phyloP scores from a whole-genome alignment of 2,329 filamentous ascomycete genomes.

The Nemania sp. region DNA sequence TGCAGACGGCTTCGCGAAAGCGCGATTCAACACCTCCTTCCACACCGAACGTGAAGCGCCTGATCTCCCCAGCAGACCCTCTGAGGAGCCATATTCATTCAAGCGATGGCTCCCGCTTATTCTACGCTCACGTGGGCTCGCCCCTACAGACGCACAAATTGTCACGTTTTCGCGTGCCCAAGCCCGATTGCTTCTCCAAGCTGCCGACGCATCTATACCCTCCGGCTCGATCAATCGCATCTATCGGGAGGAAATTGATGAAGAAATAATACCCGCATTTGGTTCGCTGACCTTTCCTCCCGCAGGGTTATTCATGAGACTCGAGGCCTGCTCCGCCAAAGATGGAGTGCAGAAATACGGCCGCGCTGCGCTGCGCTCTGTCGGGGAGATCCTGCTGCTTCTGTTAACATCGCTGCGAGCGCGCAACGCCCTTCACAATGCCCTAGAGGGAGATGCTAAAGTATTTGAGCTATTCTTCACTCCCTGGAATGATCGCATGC shows the following conservation, averaged over 20 bases:
- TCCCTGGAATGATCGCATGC: slow-evolving; percentile 47
- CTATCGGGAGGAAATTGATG: slow-evolving; percentile 40
- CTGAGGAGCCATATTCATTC: slow-evolving; percentile 44
- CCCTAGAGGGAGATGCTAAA: slow-evolving; percentile 21
- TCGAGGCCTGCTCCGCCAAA: slow-evolving; percentile 49
- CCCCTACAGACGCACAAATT: slow-evolving; percentile 33
- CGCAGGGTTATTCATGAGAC: slow-evolving; percentile 47
- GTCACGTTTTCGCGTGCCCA: slow-evolving; percentile 37
- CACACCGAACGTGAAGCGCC: slow-evolving; percentile 40
- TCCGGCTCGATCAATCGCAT: slow-evolving; percentile 36
- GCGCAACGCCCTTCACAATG: slow-evolving; percentile 40
- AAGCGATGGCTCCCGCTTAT: slow-evolving; percentile 48
- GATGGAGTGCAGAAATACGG: slow-evolving; percentile 41
- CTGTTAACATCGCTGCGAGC: slow-evolving; percentile 46
- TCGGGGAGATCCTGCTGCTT: slow-evolving; percentile 42
- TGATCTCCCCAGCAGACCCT: slow-evolving; percentile 32
- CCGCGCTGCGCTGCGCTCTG: slow-evolving; percentile 34
- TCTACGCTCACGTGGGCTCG: slow-evolving; percentile 39
- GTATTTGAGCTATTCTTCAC: slow-evolving; percentile 44
- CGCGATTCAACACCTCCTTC: slow-evolving; percentile 43
- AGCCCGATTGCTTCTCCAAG: slow-evolving; percentile 37
- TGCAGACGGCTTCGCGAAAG: not conserved
- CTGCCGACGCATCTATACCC: slow-evolving; percentile 40
- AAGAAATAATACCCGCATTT: slow-evolving; percentile 37
- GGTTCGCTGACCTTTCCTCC: slow-evolving; percentile 35